Evolutionary conservation across 2,329 filamentous ascomycete genomes (phyloP), one percentile per base, ranked within the genome.

Genomic region (Verticillium isaacii): DNA sequence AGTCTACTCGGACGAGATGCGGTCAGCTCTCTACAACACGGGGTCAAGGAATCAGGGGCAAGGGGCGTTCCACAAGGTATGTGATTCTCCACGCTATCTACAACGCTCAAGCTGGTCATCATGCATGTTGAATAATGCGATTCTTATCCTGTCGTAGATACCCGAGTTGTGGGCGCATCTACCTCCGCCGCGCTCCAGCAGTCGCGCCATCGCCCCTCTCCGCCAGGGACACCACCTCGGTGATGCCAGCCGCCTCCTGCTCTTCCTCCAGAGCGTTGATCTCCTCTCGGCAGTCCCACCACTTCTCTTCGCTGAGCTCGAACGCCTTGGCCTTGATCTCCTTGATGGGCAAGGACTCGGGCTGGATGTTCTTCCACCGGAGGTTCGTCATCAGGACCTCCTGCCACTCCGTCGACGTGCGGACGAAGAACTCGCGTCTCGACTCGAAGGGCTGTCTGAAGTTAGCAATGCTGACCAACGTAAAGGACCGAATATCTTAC

Each of bases 241-340:
- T 91, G 74, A 98, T 97, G 11, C 95, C 93, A 37, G 93, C 92
- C 57, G 91, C 93, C 76, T 97, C 94, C 79, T 98, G 93, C 78
- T 97, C 94, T 76, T 97, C 94, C 77, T 99, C 95, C 71, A 98
- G 76, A 7, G 87, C 90, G 60, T 89, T 90, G 67, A 99, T 91
- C 78, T 98, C 94, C 78, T 99, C 95, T 69, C 95, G 85, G 72
- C 90, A 93, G 80, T 97, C 95, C 95, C 95, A 99, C 95, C 95
- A 99, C 75, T 96, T 97, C 78, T 93, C 91, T 76, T 99, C 95
- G 50, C 93, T 93, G 66, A 92, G 83, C 71, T 92, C 89, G 73
- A 97, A 99, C 1, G 93, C 95, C 72, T 87, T 88, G 70, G 93
- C 90, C 74, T 96, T 93, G 70, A 98, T 88, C 79, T 98, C 95